Percentiles rank a stretch among this genome's conserved stretches.
These are phyloP conservation scores for Fraxinus quadrangulata DNA, from an alignment of 257 asterid species.

Conservation along the genomic window DNA sequence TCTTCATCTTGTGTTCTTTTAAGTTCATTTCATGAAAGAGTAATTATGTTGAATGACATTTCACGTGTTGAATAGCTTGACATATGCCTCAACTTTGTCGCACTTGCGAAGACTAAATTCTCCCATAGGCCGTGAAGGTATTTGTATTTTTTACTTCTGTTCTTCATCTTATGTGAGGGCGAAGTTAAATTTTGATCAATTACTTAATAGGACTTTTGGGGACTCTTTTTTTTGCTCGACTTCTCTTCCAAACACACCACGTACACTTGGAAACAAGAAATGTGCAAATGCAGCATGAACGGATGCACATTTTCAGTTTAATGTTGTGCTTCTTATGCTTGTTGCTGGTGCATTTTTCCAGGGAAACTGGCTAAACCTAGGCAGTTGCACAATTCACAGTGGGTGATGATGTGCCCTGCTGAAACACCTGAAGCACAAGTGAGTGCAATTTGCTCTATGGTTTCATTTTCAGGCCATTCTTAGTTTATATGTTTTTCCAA, in stretches of 20 bases:
- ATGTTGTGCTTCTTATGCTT: slow-evolving; percentile 7
- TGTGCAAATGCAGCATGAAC: background rate
- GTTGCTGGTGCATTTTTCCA: slow-evolving; percentile 30
- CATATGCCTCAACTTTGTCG: slow-evolving; percentile 94
- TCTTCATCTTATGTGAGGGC: slow-evolving; percentile 11
- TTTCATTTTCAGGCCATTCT: slow-evolving; percentile 13
- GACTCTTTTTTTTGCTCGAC: background rate
- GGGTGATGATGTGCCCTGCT: slow-evolving; percentile 99
- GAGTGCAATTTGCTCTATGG: slow-evolving; percentile 29
- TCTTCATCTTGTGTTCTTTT: background rate
- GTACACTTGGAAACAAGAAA: background rate
- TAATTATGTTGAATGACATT: slow-evolving; percentile 20
- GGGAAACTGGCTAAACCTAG: slow-evolving; percentile 98
- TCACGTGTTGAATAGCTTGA: slow-evolving; percentile 87
- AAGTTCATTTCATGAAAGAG: slow-evolving; percentile 6
- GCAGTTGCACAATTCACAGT: slow-evolving; percentile 95
- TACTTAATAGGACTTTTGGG: slow-evolving; percentile 5
- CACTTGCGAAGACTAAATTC: slow-evolving; percentile 93
- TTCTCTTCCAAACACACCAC: background rate
- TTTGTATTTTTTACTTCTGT: background rate
- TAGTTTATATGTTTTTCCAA: background rate
- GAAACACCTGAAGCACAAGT: slow-evolving; percentile 99
- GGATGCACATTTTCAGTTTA: background rate
- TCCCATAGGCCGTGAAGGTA: slow-evolving; percentile 99
- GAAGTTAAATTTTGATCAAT: slow-evolving; percentile 1